These are phyloP conservation scores for Cenchrus purpureus DNA, from an alignment of 176 grass and related monocot genomes.

Conservation along the genomic window DNA sequence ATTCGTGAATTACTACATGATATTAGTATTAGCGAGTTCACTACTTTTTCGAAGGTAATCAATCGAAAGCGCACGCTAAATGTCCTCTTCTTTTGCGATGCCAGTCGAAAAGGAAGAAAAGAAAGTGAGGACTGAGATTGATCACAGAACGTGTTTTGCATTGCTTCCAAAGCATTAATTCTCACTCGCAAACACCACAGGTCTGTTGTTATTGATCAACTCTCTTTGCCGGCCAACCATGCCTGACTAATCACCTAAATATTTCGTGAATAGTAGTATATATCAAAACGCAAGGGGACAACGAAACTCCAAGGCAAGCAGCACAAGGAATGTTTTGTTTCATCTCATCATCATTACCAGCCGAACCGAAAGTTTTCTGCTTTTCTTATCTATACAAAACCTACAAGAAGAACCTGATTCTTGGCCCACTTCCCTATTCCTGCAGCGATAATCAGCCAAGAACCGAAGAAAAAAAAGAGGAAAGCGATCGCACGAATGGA, in stretches of 20 bases:
- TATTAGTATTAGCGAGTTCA: not conserved
- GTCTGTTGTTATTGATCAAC: not conserved
- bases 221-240: not conserved
- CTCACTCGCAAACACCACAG: not conserved
- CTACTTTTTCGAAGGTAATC: not conserved
- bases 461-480: slow-evolving; percentile 23
- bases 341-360: not conserved
- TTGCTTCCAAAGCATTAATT: not conserved
- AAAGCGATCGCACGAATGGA: slow-evolving; percentile 10
- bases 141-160: not conserved
- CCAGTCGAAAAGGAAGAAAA: not conserved
- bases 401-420: slow-evolving; percentile 60
- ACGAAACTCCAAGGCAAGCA: not conserved
- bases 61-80: not conserved
- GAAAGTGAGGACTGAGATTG: not conserved
- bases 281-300: not conserved
- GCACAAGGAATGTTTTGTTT: not conserved
- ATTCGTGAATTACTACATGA: too few species aligned
- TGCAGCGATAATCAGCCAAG: slow-evolving; percentile 10
- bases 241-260: slow-evolving; percentile 37
- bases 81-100: not conserved
- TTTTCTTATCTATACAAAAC: slow-evolving; percentile 41
- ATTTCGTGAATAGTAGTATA: not conserved
- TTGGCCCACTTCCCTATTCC: slow-evolving; percentile 30
- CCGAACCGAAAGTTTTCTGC: slow-evolving; percentile 34